Percentiles rank a stretch among this genome's conserved stretches.
Conservation (phyloP, 805 yeast species). For the Candida hispaniensis region DNA sequence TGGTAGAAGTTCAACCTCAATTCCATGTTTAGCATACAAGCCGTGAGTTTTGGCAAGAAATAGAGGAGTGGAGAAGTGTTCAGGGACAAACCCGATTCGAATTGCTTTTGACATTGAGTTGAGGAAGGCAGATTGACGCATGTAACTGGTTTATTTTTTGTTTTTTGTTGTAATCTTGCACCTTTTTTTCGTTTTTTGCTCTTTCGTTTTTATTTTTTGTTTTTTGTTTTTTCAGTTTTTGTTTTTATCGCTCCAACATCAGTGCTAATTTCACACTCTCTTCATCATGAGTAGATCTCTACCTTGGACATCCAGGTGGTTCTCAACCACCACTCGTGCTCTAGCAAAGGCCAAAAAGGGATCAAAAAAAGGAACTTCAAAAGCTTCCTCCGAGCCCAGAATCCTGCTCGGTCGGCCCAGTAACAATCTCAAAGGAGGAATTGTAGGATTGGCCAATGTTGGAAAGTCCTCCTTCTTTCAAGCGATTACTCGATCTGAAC, state of each 20-base stretch:
- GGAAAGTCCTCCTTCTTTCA: conserved; percentile 50
- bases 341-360: conserved; percentile 4
- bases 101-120: too few relatives aligned
- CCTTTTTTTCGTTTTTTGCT: too few relatives aligned
- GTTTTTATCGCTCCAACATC: too few relatives aligned
- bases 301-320: too few relatives aligned
- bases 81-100: conserved; percentile 74
- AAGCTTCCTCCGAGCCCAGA: conserved; percentile 2
- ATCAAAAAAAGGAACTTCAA: conserved; percentile 1
- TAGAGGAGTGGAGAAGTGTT: conserved; percentile 83
- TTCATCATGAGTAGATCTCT: too few relatives aligned
- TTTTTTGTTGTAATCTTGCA: too few relatives aligned
- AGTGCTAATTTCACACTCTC: too few relatives aligned
- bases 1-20: conserved; percentile 51
- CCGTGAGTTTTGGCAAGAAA: conserved; percentile 57
- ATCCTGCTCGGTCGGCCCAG: conserved; percentile 60
- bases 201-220: too few relatives aligned
- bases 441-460: conserved; percentile 56
- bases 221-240: too few relatives aligned
- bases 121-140: too few relatives aligned
- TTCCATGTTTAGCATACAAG: conserved; percentile 38
- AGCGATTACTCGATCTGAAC: conserved; percentile 47
- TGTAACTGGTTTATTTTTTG: too few relatives aligned
- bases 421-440: conserved; percentile 43
- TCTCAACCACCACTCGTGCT: too few relatives aligned